These are phyloP conservation scores for Mytilinidion resinicola DNA, from an alignment of 495 filamentous ascomycete genomes.

Conservation along the genomic window DNA sequence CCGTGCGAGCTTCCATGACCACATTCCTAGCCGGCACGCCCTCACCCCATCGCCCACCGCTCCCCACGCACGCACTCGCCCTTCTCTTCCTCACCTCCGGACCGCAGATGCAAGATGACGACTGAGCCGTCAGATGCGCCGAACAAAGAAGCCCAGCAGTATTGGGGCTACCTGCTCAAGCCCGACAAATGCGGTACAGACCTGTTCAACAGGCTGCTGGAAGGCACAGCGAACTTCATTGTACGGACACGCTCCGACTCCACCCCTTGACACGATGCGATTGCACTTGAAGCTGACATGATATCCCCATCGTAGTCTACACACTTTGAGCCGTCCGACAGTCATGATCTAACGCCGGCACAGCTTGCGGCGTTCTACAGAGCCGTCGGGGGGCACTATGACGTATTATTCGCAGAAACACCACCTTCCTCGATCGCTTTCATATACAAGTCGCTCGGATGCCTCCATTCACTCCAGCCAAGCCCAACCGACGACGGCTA, in stretches of 20 bases:
- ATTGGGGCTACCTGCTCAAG: constrained; percentile 83
- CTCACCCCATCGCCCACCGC: neutral
- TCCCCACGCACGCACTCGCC: neutral
- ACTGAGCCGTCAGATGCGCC: constrained; percentile 4
- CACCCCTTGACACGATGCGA: neutral
- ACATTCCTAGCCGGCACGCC: neutral
- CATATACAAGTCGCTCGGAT: constrained; percentile 87
- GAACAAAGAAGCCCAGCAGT: constrained; percentile 38
- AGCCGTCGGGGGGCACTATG: constrained; percentile 81
- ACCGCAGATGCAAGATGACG: constrained; percentile 16
- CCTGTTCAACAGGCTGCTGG: constrained; percentile 67
- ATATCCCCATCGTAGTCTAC: constrained; percentile 41
- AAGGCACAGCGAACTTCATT: constrained; percentile 73
- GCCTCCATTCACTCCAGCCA: constrained; percentile 51
- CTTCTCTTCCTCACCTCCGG: neutral
- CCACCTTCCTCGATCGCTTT: constrained; percentile 68
- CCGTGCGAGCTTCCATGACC: neutral
- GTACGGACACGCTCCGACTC: constrained; percentile 46
- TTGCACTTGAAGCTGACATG: constrained; percentile 12
- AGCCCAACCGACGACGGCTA: constrained; percentile 66
- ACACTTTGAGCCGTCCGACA: constrained; percentile 59
- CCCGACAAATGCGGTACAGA: constrained; percentile 70
- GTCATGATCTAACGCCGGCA: constrained; percentile 61
- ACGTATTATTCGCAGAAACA: constrained; percentile 77
- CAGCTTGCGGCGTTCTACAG: constrained; percentile 89